These are phyloP conservation scores for Alternaria panax DNA, from an alignment of 2,329 filamentous ascomycete genomes.

Conservation along the genomic window DNA sequence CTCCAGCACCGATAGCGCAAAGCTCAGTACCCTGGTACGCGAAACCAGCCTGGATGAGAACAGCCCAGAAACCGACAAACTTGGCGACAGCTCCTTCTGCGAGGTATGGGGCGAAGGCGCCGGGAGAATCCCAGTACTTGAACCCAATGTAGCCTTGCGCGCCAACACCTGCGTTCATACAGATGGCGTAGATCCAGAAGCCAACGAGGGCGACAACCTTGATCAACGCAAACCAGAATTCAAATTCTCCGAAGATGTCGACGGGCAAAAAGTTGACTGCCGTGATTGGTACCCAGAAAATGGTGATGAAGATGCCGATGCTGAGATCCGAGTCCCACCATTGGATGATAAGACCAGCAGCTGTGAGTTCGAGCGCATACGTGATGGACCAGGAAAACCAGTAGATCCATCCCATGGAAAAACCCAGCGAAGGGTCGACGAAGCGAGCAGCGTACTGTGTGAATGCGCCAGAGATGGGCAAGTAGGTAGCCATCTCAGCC, in stretches of 20 bases:
- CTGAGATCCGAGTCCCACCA: slow-evolving; percentile 71
- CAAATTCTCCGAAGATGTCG: slow-evolving; percentile 75
- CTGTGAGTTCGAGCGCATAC: slow-evolving; percentile 75
- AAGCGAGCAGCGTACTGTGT: slow-evolving; percentile 79
- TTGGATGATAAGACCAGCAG: slow-evolving; percentile 76
- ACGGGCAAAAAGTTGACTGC: slow-evolving; percentile 75
- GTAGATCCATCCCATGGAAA: slow-evolving; percentile 84
- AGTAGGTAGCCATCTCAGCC: slow-evolving; percentile 76
- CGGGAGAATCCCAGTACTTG: slow-evolving; percentile 72
- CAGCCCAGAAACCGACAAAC: slow-evolving; percentile 74
- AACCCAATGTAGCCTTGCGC: slow-evolving; percentile 77
- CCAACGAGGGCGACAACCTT: slow-evolving; percentile 78
- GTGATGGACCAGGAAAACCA: slow-evolving; percentile 81
- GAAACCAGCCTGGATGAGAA: slow-evolving; percentile 73
- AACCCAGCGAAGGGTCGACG: slow-evolving; percentile 74
- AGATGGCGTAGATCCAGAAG: slow-evolving; percentile 79
- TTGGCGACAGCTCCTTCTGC: slow-evolving; percentile 67
- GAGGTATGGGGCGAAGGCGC: slow-evolving; percentile 70
- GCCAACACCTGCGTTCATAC: slow-evolving; percentile 73
- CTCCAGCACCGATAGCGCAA: slow-evolving; percentile 79
- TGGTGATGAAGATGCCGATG: slow-evolving; percentile 74
- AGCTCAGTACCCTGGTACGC: slow-evolving; percentile 77
- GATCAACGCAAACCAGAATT: slow-evolving; percentile 79
- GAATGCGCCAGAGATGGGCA: slow-evolving; percentile 79
- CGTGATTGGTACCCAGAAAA: slow-evolving; percentile 76